Base-by-base conservation (phyloP, 257 asterid species). In the Lycium barbarum region DNA sequence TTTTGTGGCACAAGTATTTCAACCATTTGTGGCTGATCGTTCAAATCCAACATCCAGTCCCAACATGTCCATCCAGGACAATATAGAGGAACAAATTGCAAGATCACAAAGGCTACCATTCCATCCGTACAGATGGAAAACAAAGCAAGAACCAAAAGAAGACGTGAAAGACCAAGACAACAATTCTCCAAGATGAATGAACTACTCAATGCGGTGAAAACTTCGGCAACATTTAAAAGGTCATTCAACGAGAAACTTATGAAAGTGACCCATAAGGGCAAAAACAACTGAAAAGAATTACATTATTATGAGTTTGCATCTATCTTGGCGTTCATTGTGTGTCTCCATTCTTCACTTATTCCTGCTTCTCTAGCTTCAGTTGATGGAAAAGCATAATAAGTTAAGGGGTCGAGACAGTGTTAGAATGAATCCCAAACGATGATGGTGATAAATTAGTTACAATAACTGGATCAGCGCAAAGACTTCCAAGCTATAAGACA, bases 291-390 rank as follows among this genome's bases (percentile, higher is more conserved):
- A 51, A 76, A 74, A 49, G 81, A 22, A 76, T 33, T 76, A 49
- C 62, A 76, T 51, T 51, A 26, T 7, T 49, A 76, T 76, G 81
- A 49, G 62, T 13, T 51, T 76, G 45, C 61, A 76, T 76, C 45
- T 76, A 14, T 51, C 26, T 51, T 76, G 45, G 22, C 14, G 14
- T n/a, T 49, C 45, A 26, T 22, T 74, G 62, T 26, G 7, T 20
- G 20, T 74, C 59, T 74, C 59, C 9, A 18, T 22, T 74, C 62
- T 22, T 76, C 81, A 26, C 81, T 76, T 51, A 3, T 76, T 76
- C 81, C 81, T 76, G 81, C 63, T 76, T 40, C 8, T 76, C 81
- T 22, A 49, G 63, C 81, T 13, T 76, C 81, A 76, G 22, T 57
- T 51, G 81, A 76, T 76, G 81, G 62, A 51, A 53, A 76, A 10